Conservation (phyloP, 352 stramenopile genomes). For the Stramenopiles sp. region DNA sequence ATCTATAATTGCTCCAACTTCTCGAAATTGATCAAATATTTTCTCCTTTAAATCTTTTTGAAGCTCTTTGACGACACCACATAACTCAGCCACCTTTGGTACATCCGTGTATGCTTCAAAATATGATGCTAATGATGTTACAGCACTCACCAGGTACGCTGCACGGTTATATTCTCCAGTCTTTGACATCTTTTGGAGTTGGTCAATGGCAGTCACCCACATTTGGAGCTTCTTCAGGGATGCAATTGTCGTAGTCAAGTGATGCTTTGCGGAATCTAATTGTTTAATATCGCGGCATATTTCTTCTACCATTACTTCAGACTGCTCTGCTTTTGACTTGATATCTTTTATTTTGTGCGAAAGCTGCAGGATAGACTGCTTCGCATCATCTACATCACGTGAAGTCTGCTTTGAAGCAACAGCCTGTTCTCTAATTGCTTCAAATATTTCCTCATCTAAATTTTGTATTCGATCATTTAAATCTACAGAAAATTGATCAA, state of each 20-base stretch:
- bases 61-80: constrained; percentile 43
- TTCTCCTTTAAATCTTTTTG: constrained; percentile 39
- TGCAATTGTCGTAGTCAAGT: constrained; percentile 38
- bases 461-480: constrained; percentile 31
- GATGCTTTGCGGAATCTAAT: constrained; percentile 80
- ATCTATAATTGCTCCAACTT: no score
- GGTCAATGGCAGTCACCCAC: constrained; percentile 77
- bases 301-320: constrained; percentile 76
- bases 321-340: constrained; percentile 58
- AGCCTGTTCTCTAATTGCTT: constrained; percentile 33
- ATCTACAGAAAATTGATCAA: constrained; percentile 37
- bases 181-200: constrained; percentile 20
- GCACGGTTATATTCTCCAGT: constrained; percentile 55
- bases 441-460: constrained; percentile 31
- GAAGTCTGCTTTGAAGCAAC: constrained; percentile 27
- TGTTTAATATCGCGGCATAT: constrained; percentile 94
- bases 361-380: constrained; percentile 38
- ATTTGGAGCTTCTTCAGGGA: constrained; percentile 85
- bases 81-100: constrained; percentile 57
- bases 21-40: no score
- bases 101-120: constrained; percentile 72
- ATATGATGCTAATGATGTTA: constrained; percentile 65
- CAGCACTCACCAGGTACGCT: constrained; percentile 75
- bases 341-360: constrained; percentile 63
- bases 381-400: constrained; percentile 21